A percentile compares a stretch with the other conserved stretches of the same genome.
phyloP scores from a whole-genome alignment of 345 rosid genomes.

The Rhizophora mangle region DNA sequence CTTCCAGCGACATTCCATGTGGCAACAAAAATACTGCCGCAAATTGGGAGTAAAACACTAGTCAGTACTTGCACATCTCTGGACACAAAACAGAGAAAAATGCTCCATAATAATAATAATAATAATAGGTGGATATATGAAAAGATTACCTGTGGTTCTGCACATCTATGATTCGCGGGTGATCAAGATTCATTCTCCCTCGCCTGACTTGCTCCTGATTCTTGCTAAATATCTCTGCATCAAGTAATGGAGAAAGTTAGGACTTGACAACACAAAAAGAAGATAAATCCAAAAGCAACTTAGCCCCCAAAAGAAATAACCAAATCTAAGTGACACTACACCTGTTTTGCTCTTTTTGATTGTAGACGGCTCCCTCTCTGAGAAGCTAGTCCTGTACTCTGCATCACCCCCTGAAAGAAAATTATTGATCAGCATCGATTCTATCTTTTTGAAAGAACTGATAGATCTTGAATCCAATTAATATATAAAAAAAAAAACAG shows the following conservation, averaged over 20 bases:
- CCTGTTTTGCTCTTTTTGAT: conserved; percentile 91
- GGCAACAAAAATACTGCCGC: conserved; percentile 79
- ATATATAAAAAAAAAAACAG: neutral
- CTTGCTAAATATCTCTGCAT: conserved; percentile 76
- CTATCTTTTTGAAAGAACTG: conserved; percentile 4
- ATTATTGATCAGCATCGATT: conserved; percentile 9
- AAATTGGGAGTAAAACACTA: conserved; percentile 16
- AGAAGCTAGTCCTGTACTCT: conserved; percentile 68
- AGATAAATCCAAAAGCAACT: conserved; percentile 4
- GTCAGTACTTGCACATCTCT: conserved; percentile 6
- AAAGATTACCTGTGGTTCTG: conserved; percentile 73
- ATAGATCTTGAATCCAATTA: neutral
- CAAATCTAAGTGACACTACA: conserved; percentile 15
- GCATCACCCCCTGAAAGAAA: conserved; percentile 54
- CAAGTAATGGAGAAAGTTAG: conserved; percentile 5
- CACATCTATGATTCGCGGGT: conserved; percentile 92
- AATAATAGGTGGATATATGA: neutral
- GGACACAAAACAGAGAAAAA: neutral
- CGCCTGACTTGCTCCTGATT: conserved; percentile 62
- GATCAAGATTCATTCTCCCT: conserved; percentile 84
- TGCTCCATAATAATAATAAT: neutral
- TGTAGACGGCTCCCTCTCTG: conserved; percentile 73
- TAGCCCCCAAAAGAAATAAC: neutral
- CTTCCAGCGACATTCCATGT: conserved; percentile 98
- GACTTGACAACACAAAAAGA: conserved; percentile 2